Evolutionary conservation across 139 green algal species (phyloP), one percentile per base, ranked within the genome.

Genomic region (Coelastrella sp.): DNA sequence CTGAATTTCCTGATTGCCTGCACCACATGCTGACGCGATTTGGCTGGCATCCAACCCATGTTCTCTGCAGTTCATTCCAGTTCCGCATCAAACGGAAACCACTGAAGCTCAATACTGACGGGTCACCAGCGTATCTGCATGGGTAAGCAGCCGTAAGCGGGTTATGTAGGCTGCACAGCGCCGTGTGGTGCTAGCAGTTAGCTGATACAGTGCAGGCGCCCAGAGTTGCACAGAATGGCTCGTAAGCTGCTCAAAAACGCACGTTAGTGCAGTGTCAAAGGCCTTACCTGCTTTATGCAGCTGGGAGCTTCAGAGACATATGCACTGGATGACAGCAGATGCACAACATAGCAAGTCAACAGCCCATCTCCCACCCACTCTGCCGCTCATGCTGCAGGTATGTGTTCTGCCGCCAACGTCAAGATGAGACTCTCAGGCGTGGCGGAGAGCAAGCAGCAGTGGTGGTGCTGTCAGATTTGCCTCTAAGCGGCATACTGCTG

Each of bases 401-500:
- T 87, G 97, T 98, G 5, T 99, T 99, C 90, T 99, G 98, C 92
- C 93, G 97, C 66, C 97, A 99, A 89, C 95, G 97, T 3, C 96
- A 99, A 81, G 97, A 99, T 91, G 93, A 96, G 47, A 89, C 94
- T 4, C 88, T 99, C 85, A 92, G 89, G 2, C 93, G 97, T 14
- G 97, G 97, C 22, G 96, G 95, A 13, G 97, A 99, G 93, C 97
- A 99, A 91, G 94, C 92, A 61, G 92, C 94, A 7, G 93, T 98
- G 10, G 95, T 98, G 60, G 91, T 98, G 78, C 90, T 98, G 19
- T 95, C 95, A 14, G 59, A 86, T 57, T 80, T 93, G 74, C 97
- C 96, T 5, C 95, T 96, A 86, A 92, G 65, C 58, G 75, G 65
- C 4, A 85, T 96, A 16, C 90, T 98, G 79, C 64, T 73, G 20